Percentiles rank a stretch among this genome's conserved stretches.
Conservation (phyloP, 129 eudicot species). For the Cynara cardunculus region DNA sequence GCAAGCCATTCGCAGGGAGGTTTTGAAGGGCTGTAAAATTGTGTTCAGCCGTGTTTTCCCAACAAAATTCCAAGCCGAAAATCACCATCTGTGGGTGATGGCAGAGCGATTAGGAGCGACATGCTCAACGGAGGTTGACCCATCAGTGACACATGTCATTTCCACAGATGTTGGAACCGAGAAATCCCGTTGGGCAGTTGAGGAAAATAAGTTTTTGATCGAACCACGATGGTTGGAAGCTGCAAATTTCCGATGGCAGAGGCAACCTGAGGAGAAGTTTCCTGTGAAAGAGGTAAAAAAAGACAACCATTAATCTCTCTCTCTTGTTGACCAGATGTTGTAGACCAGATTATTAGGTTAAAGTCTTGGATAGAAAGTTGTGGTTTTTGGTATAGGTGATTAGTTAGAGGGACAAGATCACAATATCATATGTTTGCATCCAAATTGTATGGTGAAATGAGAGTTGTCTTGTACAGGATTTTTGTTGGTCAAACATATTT, state of each 20-base stretch:
- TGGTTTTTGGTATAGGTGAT: slow-evolving; percentile 15
- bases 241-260: slow-evolving; percentile 61
- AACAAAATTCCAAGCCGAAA: slow-evolving; percentile 15
- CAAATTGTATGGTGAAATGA: slow-evolving; percentile 8
- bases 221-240: slow-evolving; percentile 87
- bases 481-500: not conserved
- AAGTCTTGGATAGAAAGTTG: not conserved
- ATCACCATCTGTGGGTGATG: slow-evolving; percentile 36
- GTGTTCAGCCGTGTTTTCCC: slow-evolving; percentile 33
- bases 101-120: slow-evolving; percentile 58
- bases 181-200: slow-evolving; percentile 67
- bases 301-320: slow-evolving; percentile 12
- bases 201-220: slow-evolving; percentile 66
- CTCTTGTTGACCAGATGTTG: slow-evolving; percentile 5
- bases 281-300: slow-evolving; percentile 42
- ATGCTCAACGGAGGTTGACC: slow-evolving; percentile 50
- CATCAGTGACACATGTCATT: slow-evolving; percentile 38
- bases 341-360: slow-evolving; percentile 3
- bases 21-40: slow-evolving; percentile 64
- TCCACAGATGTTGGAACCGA: slow-evolving; percentile 37
- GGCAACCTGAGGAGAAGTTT: slow-evolving; percentile 72
- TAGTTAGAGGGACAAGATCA: not conserved
- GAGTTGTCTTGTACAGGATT: slow-evolving; percentile 18
- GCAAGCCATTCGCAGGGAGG: slow-evolving; percentile 48
- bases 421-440: not conserved